Conservation (phyloP, 345 rosid genomes). For the Bruguiera parviflora region DNA sequence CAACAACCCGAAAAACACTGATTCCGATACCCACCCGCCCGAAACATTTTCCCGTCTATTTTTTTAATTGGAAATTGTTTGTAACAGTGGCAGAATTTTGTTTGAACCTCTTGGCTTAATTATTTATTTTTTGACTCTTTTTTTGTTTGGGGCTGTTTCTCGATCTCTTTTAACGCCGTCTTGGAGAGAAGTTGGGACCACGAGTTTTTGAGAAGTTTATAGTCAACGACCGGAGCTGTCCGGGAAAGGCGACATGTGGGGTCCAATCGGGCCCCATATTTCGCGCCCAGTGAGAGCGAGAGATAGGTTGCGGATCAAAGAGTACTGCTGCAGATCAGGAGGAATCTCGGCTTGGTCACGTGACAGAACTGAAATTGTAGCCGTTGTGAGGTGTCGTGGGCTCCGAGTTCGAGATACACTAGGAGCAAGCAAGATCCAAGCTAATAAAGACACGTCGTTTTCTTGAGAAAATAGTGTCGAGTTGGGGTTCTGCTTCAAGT, state of each 20-base stretch:
- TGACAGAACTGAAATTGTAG: constrained; percentile 35
- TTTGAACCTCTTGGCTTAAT: not conserved
- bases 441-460: constrained; percentile 12
- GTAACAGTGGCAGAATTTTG: constrained; percentile 5
- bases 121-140: not conserved
- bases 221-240: constrained; percentile 31
- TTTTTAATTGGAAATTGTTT: not conserved
- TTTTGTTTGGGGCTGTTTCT: not conserved
- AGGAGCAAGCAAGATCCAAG: constrained; percentile 22
- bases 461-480: not conserved
- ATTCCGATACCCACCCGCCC: not conserved
- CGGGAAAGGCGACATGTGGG: constrained; percentile 16
- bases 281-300: constrained; percentile 34
- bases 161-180: constrained; percentile 19
- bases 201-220: not conserved
- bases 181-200: constrained; percentile 10
- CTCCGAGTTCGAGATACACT: constrained; percentile 12
- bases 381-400: constrained; percentile 38
- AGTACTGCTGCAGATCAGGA: too few relatives aligned
- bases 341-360: constrained; percentile 29
- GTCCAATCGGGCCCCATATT: constrained; percentile 10
- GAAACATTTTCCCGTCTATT: constrained; percentile 1
- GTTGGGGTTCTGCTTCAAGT: constrained; percentile 2
- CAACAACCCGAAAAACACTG: constrained; percentile 20
- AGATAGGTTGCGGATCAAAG: not conserved